Evolutionary conservation across 768 basidiomycete genomes (phyloP), one percentile per base, ranked within the genome.

Genomic region (Trametes cubensis): DNA sequence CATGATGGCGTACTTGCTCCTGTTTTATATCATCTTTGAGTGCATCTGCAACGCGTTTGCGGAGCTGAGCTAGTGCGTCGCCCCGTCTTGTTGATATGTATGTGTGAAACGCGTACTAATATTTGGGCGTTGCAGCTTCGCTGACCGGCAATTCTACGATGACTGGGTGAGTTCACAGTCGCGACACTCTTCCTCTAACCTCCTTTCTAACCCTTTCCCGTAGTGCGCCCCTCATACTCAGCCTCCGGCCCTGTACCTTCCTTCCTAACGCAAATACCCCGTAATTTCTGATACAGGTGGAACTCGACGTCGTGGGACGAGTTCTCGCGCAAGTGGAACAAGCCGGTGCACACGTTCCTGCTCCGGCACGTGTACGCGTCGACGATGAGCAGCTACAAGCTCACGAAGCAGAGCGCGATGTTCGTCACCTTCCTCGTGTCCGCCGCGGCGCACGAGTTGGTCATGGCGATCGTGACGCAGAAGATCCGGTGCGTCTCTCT

Each of bases 311-410:
- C 94, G 2, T 95, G 91, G 92, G 96, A 98, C 67, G 94, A 98
- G 74, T 98, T 96, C 73, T 92, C 95, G 4, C 87, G 97, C 46
- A 95, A 96, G 77, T 98, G 97, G 96, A 98, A 98, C 77, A 94
- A 92, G 66, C 96, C 96, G 13, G 96, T 98, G 34, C 89, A 98
- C 67, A 82, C 83, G n/a, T 93, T 93, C 83, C 84, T 99, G 41
- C 82, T 98, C 18, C 87, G 94, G 13, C 97, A 99, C 72, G 95
- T 99, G 34, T 99, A 99, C 68, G 89, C 94, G 3, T 90, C 94
- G 11, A 86, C 92, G 7, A 92, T 96, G 59, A 78, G 84, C 47
- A 83, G 86, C 55, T 90, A 92, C 73, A 81, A 84, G 61, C 75
- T 97, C 54, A 90, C 92, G 45, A 85, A 83, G 60, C 81, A 82